These are phyloP conservation scores for Leptographium wingfieldii DNA, from an alignment of 2,329 filamentous ascomycete genomes.

Conservation along the genomic window DNA sequence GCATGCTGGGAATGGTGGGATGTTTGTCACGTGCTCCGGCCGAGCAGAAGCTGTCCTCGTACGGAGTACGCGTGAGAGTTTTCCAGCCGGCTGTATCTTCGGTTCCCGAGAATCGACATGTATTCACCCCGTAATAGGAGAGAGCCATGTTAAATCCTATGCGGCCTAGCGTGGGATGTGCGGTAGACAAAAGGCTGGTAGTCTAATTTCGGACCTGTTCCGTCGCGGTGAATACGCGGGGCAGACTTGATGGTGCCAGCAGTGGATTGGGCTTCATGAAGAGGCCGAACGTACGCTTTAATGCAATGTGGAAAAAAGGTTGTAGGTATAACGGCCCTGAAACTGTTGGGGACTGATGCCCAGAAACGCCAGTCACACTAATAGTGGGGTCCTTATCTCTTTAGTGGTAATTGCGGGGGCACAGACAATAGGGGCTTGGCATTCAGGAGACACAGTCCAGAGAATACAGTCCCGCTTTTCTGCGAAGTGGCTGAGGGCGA, in stretches of 20 bases:
- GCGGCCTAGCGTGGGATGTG: background rate
- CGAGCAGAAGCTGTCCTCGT: background rate
- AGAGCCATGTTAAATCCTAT: background rate
- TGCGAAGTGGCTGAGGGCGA: background rate
- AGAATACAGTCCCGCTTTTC: background rate
- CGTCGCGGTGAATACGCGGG: background rate
- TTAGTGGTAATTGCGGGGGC: background rate
- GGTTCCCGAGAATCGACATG: background rate
- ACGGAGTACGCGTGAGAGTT: background rate
- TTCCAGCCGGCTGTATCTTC: background rate
- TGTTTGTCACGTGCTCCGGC: background rate
- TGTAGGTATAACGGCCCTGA: no score
- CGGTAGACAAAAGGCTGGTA: background rate
- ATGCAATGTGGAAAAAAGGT: no score
- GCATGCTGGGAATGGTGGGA: background rate
- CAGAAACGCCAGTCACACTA: no score
- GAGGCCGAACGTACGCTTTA: no score
- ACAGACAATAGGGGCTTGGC: background rate
- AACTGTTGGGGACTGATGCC: no score
- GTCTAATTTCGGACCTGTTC: background rate
- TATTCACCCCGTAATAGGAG: background rate
- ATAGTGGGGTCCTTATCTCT: background rate
- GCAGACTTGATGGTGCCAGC: no score
- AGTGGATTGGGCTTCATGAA: no score
- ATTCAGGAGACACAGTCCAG: conserved; percentile 1